phyloP scores from a whole-genome alignment of 305 asterid species.

The Lippia alba region DNA sequence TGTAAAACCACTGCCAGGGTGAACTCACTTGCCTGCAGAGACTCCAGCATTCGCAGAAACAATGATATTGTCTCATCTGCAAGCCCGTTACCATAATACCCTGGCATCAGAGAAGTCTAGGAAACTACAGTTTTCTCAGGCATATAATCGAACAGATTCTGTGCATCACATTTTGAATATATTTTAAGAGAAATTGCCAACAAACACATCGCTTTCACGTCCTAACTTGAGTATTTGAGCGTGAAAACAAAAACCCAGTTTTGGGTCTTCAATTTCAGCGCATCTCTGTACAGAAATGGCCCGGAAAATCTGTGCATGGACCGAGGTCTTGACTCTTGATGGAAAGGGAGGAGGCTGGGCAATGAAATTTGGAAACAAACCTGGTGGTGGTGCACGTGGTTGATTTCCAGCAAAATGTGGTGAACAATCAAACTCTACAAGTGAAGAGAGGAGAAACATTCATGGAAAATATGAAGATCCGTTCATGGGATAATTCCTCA shows the following conservation, averaged over 20 bases:
- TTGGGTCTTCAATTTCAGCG: conserved; percentile 41
- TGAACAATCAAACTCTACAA: no score
- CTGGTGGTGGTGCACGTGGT: no score
- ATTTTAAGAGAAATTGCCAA: conserved; percentile 40
- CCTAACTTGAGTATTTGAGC: conserved; percentile 44
- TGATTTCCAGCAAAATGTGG: no score
- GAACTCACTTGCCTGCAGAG: conserved; percentile 52
- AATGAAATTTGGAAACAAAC: no score
- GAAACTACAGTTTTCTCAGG: conserved; percentile 53
- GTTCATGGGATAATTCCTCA: no score
- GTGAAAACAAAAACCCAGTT: conserved; percentile 42
- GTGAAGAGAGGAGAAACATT: no score
- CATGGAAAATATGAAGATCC: no score
- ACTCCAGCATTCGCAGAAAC: conserved; percentile 45
- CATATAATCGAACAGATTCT: conserved; percentile 49
- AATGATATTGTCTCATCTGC: conserved; percentile 33
- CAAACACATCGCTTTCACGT: conserved; percentile 38
- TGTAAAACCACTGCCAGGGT: conserved; percentile 45
- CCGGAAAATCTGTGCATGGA: no score
- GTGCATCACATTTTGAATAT: conserved; percentile 45
- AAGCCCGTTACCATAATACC: conserved; percentile 35
- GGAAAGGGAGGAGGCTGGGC: no score
- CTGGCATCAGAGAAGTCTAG: conserved; percentile 54
- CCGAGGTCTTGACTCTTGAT: no score
- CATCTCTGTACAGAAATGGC: conserved; percentile 40